phyloP scores from a whole-genome alignment of 345 rosid genomes.

The Microcos paniculata region DNA sequence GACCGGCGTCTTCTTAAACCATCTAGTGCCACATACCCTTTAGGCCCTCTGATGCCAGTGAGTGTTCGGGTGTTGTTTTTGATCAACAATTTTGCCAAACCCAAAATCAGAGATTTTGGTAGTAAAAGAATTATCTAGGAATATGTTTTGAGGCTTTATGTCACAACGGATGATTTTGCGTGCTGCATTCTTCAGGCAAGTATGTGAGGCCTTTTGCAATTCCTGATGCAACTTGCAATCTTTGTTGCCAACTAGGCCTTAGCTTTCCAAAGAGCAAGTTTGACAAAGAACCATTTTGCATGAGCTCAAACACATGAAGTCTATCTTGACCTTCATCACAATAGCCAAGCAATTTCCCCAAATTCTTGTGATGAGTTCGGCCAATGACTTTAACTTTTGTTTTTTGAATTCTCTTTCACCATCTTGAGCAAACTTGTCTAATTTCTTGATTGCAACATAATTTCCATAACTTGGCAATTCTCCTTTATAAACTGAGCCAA shows the following conservation, averaged over 20 bases:
- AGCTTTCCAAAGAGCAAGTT: conserved; percentile 37
- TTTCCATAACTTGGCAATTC: neutral
- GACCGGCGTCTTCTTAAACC: conserved; percentile 27
- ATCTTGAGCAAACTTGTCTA: conserved; percentile 38
- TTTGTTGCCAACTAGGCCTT: conserved; percentile 37
- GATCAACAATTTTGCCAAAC: conserved; percentile 42
- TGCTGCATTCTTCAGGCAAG: conserved; percentile 49
- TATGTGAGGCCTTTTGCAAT: conserved; percentile 48
- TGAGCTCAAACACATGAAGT: conserved; percentile 44
- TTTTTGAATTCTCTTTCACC: conserved; percentile 47
- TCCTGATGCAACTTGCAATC: conserved; percentile 40
- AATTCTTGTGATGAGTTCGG: conserved; percentile 45
- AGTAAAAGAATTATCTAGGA: conserved; percentile 33
- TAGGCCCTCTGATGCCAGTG: conserved; percentile 48
- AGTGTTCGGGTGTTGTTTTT: conserved; percentile 39
- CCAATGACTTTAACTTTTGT: conserved; percentile 46
- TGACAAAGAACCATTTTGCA: conserved; percentile 44
- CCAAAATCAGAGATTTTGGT: conserved; percentile 41
- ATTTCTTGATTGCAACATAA: conserved; percentile 39
- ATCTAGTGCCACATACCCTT: conserved; percentile 53
- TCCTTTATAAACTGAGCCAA: conserved; percentile 34
- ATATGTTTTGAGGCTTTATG: conserved; percentile 53
- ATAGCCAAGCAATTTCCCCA: conserved; percentile 42
- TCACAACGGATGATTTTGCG: conserved; percentile 52
- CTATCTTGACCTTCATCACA: conserved; percentile 43